Conservation (phyloP, 2,329 filamentous ascomycete genomes). For the Pseudofabraea citricarpa region DNA sequence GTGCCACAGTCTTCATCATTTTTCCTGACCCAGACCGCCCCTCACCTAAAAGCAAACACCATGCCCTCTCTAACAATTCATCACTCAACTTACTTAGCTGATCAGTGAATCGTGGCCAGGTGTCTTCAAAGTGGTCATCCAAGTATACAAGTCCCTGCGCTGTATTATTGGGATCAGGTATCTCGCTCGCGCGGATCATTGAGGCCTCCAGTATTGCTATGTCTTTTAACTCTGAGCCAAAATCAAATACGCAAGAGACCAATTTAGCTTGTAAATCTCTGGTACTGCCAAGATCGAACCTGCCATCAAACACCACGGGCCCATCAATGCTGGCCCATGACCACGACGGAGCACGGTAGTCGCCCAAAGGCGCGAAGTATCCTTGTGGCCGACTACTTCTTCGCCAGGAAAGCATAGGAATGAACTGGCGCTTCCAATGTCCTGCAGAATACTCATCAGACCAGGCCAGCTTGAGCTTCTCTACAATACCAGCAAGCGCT, state of each 20-base stretch:
- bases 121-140: background rate
- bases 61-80: background rate
- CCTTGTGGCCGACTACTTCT: background rate
- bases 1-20: background rate
- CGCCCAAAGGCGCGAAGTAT: background rate
- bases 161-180: background rate
- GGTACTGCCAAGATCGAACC: background rate
- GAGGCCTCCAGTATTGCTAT: background rate
- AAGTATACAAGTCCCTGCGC: background rate
- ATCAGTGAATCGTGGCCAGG: background rate
- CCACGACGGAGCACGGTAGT: slow-evolving; percentile 3
- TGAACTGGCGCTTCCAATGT: slow-evolving; percentile 9
- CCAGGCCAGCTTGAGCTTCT: slow-evolving; percentile 9
- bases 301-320: background rate
- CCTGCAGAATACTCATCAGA: slow-evolving; percentile 9
- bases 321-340: slow-evolving; percentile 4
- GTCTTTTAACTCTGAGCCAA: background rate
- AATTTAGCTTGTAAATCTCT: background rate
- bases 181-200: background rate
- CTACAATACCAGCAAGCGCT: slow-evolving; percentile 8
- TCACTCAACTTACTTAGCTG: background rate
- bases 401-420: background rate
- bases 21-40: background rate
- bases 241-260: background rate
- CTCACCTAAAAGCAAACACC: background rate